Percentiles rank a stretch among this genome's conserved stretches.
These are phyloP conservation scores for Beta vulgaris DNA, from an alignment of 148 eudicot species.

Conservation along the genomic window DNA sequence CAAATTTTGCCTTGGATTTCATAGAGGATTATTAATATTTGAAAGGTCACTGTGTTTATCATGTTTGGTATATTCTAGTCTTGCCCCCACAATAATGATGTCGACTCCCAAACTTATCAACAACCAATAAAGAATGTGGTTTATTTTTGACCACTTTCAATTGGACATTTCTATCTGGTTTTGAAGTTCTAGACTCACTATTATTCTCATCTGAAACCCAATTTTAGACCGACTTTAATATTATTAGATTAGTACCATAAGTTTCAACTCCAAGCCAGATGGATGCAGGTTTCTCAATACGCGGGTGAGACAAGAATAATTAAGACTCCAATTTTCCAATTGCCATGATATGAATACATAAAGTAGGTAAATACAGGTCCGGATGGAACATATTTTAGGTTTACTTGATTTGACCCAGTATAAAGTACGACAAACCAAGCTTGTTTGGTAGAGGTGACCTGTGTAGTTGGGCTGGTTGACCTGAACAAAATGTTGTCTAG, in stretches of 20 bases:
- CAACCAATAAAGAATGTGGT: slow-evolving; percentile 10
- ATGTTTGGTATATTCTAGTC: background rate
- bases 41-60: background rate
- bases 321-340: too few relatives aligned
- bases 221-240: background rate
- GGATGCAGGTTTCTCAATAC: too few relatives aligned
- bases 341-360: too few relatives aligned
- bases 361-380: too few relatives aligned
- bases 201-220: background rate
- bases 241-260: background rate
- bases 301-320: too few relatives aligned
- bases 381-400: too few relatives aligned
- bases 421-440: too few relatives aligned
- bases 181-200: background rate
- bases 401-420: too few relatives aligned
- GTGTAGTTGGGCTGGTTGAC: too few relatives aligned
- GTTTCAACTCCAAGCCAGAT: background rate
- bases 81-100: slow-evolving; percentile 13
- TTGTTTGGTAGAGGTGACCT: too few relatives aligned
- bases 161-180: background rate
- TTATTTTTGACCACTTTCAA: slow-evolving; percentile 6
- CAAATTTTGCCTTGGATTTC: background rate
- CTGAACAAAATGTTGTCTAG: too few relatives aligned
- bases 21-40: background rate
- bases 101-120: slow-evolving; percentile 7